These are phyloP conservation scores for Bipolaris victoriae DNA, from an alignment of 2,329 filamentous ascomycete genomes.

Conservation along the genomic window DNA sequence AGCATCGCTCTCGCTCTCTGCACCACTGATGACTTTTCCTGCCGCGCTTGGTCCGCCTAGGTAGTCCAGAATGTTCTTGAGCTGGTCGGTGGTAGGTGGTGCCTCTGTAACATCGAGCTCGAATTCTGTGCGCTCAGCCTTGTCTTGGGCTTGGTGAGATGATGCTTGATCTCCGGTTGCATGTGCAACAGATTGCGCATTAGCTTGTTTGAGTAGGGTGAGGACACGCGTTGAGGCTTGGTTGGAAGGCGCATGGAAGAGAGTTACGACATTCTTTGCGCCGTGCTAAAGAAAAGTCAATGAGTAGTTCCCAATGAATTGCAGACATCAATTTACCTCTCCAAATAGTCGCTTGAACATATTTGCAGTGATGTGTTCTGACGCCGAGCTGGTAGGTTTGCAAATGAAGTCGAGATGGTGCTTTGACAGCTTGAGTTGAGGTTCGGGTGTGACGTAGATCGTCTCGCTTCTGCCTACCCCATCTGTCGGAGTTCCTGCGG, in stretches of 20 bases:
- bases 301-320: not conserved
- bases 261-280: constrained; percentile 80
- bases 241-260: constrained; percentile 86
- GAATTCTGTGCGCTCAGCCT: constrained; percentile 71
- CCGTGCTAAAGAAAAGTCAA: constrained; percentile 48
- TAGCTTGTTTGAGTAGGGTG: constrained; percentile 79
- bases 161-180: constrained; percentile 78
- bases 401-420: constrained; percentile 22
- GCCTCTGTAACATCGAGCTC: constrained; percentile 84
- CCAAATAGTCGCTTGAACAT: constrained; percentile 57
- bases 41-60: constrained; percentile 65
- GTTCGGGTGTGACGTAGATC: constrained; percentile 38
- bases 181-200: constrained; percentile 69
- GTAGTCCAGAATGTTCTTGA: constrained; percentile 84
- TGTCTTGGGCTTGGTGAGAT: constrained; percentile 66
- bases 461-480: constrained; percentile 20
- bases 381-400: constrained; percentile 11
- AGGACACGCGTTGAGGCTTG: constrained; percentile 75
- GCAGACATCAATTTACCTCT: constrained; percentile 45
- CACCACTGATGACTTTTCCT: constrained; percentile 74
- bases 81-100: constrained; percentile 79
- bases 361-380: constrained; percentile 18
- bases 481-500: constrained; percentile 3
- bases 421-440: constrained; percentile 28
- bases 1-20: constrained; percentile 76